Evolutionary conservation across 306 rosid species (phyloP).

Genomic region (cucumber (Cucumis sativus)): DNA sequence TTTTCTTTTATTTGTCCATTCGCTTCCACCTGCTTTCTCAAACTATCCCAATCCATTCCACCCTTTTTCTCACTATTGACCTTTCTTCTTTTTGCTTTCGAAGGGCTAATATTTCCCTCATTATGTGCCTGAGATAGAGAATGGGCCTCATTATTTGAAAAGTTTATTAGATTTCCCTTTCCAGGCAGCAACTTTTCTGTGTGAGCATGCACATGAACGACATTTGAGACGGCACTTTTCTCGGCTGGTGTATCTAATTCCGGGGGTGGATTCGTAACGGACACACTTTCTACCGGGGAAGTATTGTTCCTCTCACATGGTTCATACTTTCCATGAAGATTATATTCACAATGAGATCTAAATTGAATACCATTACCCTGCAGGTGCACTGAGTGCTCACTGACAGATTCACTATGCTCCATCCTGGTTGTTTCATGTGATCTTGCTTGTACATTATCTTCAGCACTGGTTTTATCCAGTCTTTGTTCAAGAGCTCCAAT

Average conservation of each 20-base stretch:
- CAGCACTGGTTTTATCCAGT: constrained; percentile 14
- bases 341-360: constrained; percentile 12
- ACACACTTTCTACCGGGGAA: constrained; percentile 21
- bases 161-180: constrained; percentile 16
- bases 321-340: constrained; percentile 15
- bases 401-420: constrained; percentile 22
- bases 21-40: constrained; percentile 48
- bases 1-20: constrained; percentile 32
- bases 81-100: constrained; percentile 40
- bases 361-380: constrained; percentile 17
- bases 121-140: constrained; percentile 16
- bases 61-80: constrained; percentile 26
- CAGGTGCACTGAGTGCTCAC: constrained; percentile 22
- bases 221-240: constrained; percentile 16
- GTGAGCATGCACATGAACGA: constrained; percentile 13
- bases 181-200: constrained; percentile 20
- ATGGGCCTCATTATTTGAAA: constrained; percentile 24
- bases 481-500: constrained; percentile 17
- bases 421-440: constrained; percentile 23
- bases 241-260: constrained; percentile 16
- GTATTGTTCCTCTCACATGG: constrained; percentile 20
- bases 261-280: constrained; percentile 18
- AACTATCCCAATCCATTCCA: constrained; percentile 53
- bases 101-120: constrained; percentile 21
- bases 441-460: constrained; percentile 18